Base-by-base conservation (phyloP, 2,329 filamentous ascomycete genomes). In the Achaetomium macrosporum region DNA sequence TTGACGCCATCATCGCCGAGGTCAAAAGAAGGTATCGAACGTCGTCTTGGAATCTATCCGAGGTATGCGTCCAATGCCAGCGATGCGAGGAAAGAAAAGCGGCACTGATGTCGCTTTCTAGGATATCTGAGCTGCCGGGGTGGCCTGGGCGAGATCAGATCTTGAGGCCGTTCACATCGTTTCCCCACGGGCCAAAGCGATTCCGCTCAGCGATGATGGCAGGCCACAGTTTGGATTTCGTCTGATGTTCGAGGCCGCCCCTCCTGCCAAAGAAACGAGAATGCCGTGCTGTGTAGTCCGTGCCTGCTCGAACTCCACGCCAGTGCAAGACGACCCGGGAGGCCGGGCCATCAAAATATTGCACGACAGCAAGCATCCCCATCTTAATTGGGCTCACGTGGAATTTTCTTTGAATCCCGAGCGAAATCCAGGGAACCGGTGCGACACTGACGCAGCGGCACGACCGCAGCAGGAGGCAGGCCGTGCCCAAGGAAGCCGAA, bases 391-490 rank as follows among this genome's bases (percentile, higher is more conserved):
- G 7, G 25, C 25, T 25, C 25, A 25, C 25, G 43, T 29, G 50
- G 37, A 13, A 6, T 31, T 44, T 49, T 20, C 36, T 42, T 43
- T 50, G 31, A 42, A 50, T 12, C 15, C 52, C 43, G 40, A 48
- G 19, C 15, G 13, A 15, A 40, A 29, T 13, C 20, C 47, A 25
- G 25, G 7, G 25, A 20, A 41, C 15, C 43, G 33, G 15, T 51
- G 53, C 50, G 46, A 57, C 20, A 47, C 36, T 42, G 44, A 40
- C 47, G 37, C 25, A 13, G 51, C 51, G 45, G 41, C 53, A 58
- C 50, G 44, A 57, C 33, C 4, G 25, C 31, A 13, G 16, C 37
- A 17, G 6, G 5, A 17, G n/a, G n/a, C n/a, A n/a, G n/a, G n/a
- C n/a, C n/a, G n/a, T n/a, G n/a, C n/a, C n/a, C n/a, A n/a, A n/a